Evolutionary conservation across 176 grass and related monocot species (phyloP).

Genomic region (Carex parvula): DNA sequence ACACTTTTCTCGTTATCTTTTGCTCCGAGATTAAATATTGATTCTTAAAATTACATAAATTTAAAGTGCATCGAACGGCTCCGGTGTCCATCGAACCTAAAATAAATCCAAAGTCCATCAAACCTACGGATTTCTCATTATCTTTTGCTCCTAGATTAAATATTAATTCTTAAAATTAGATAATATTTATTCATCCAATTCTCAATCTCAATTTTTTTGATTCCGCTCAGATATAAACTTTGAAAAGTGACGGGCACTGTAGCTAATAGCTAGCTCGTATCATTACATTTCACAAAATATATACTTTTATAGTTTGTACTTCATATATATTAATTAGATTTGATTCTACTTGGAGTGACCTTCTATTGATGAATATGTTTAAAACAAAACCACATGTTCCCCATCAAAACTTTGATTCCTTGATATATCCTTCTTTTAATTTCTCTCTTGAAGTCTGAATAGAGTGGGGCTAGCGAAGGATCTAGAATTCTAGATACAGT

Average conservation of each 20-base stretch:
- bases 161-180: no score
- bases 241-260: background rate
- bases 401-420: background rate
- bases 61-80: no score
- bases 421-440: background rate
- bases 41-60: no score
- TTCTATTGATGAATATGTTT: background rate
- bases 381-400: background rate
- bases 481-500: background rate
- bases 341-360: background rate
- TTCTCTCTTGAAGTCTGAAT: background rate
- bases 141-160: no score
- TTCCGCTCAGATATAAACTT: background rate
- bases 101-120: no score
- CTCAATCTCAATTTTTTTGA: no score
- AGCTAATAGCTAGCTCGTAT: background rate
- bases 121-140: no score
- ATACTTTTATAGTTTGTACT: background rate
- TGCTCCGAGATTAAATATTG: no score
- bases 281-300: background rate
- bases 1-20: no score
- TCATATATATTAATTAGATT: background rate
- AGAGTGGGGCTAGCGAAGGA: background rate
- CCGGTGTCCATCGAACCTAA: no score
- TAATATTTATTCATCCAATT: no score